Evolutionary conservation across 768 basidiomycete genomes (phyloP).

Genomic region (Tephrocybe rancida): DNA sequence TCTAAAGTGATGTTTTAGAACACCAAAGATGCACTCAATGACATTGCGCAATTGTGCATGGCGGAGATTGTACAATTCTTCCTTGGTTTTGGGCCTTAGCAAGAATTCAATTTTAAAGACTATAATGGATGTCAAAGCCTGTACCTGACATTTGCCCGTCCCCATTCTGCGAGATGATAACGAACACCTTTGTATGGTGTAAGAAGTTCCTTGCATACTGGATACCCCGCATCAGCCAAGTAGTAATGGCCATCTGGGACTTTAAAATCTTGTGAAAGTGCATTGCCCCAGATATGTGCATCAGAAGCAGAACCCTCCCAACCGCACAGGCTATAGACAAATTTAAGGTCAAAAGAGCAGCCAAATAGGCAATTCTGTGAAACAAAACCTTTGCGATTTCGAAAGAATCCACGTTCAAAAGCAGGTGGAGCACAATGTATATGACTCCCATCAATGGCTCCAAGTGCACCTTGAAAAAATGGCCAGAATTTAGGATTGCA

Average conservation of each 20-base stretch:
- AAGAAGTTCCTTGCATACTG: neutral
- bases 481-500: conserved; percentile 28
- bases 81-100: conserved; percentile 17
- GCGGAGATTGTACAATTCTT: conserved; percentile 29
- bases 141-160: neutral
- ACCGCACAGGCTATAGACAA: neutral
- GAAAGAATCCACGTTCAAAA: conserved; percentile 13
- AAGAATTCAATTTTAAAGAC: neutral
- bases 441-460: conserved; percentile 36
- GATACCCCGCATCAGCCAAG: neutral
- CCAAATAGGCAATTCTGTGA: neutral
- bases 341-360: neutral
- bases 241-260: neutral
- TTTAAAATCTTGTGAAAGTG: neutral
- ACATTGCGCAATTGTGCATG: conserved; percentile 26
- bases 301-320: neutral
- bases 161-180: conserved; percentile 2
- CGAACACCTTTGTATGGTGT: neutral
- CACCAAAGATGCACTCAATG: conserved; percentile 28
- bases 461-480: conserved; percentile 33
- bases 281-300: too few species aligned
- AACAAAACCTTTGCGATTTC: neutral
- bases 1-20: conserved; percentile 16
- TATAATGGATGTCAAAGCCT: neutral
- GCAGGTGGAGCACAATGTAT: conserved; percentile 22